phyloP scores from a whole-genome alignment of 2,329 filamentous ascomycete genomes.

The Penicillium sp. region DNA sequence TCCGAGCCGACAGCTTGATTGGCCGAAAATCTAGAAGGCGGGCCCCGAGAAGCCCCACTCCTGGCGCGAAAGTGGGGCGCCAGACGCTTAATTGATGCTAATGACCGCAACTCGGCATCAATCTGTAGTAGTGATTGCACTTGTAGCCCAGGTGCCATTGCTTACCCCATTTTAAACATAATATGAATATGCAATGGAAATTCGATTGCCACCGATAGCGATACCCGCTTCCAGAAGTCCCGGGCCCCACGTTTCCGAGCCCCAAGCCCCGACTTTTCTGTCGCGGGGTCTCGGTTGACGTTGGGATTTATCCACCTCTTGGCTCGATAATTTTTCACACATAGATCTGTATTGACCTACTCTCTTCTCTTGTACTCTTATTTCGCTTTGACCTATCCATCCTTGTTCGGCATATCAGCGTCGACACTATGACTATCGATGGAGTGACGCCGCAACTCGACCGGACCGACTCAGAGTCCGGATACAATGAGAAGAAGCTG shows the following conservation, averaged over 20 bases:
- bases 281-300: slow-evolving; percentile 20
- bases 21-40: not conserved
- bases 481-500: slow-evolving; percentile 18
- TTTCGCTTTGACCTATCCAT: not conserved
- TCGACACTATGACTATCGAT: slow-evolving; percentile 17
- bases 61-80: slow-evolving; percentile 9
- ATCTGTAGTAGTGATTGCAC: not conserved
- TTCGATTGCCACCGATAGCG: slow-evolving; percentile 7
- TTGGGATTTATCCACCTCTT: slow-evolving; percentile 16
- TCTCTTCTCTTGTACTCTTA: not conserved
- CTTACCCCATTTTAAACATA: slow-evolving; percentile 6
- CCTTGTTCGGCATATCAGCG: not conserved
- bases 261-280: slow-evolving; percentile 11
- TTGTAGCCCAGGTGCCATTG: no score
- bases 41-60: slow-evolving; percentile 1
- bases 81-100: slow-evolving; percentile 19
- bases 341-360: slow-evolving; percentile 5
- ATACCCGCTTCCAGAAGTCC: slow-evolving; percentile 12
- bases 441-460: slow-evolving; percentile 14
- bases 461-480: slow-evolving; percentile 19
- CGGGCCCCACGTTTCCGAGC: slow-evolving; percentile 18
- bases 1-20: slow-evolving; percentile 10
- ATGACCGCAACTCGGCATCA: slow-evolving; percentile 10
- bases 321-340: slow-evolving; percentile 17
- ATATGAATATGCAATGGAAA: slow-evolving; percentile 17